Evolutionary conservation across 2,329 filamentous ascomycete species (phyloP).

Genomic region (Diaporthe batatas): DNA sequence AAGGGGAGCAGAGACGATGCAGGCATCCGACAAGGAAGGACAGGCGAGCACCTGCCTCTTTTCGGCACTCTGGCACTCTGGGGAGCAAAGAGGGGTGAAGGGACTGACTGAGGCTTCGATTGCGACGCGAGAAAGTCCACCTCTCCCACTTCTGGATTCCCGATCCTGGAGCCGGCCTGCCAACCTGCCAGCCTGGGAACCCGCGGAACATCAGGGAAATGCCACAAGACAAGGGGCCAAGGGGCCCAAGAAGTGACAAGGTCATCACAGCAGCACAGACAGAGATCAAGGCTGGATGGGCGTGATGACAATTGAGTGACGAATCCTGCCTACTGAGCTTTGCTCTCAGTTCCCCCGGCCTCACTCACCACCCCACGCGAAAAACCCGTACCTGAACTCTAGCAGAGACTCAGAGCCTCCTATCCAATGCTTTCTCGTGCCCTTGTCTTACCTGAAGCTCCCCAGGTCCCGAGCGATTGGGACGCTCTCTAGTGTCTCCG

Average conservation of each 20-base stretch:
- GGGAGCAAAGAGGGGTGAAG: not conserved
- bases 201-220: constrained; percentile 12
- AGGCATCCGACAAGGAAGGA: constrained; percentile 24
- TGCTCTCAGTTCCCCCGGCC: constrained; percentile 11
- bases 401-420: constrained; percentile 21
- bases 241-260: constrained; percentile 25
- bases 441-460: constrained; percentile 30
- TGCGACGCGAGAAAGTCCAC: constrained; percentile 17
- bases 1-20: constrained; percentile 21
- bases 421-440: constrained; percentile 27
- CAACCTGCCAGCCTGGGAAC: constrained; percentile 11
- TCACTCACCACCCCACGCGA: constrained; percentile 10
- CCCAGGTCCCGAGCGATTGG: constrained; percentile 29
- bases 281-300: constrained; percentile 16
- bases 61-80: constrained; percentile 7
- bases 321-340: not conserved
- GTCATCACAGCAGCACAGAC: constrained; percentile 10
- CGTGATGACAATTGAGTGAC: constrained; percentile 26
- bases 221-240: not conserved
- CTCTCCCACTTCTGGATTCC: constrained; percentile 9
- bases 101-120: not conserved
- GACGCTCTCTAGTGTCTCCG: constrained; percentile 5
- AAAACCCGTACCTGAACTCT: constrained; percentile 21
- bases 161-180: not conserved
- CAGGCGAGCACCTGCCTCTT: constrained; percentile 25